Base-by-base conservation (phyloP, 768 basidiomycete genomes). In the Guyanaporus albipodus region DNA sequence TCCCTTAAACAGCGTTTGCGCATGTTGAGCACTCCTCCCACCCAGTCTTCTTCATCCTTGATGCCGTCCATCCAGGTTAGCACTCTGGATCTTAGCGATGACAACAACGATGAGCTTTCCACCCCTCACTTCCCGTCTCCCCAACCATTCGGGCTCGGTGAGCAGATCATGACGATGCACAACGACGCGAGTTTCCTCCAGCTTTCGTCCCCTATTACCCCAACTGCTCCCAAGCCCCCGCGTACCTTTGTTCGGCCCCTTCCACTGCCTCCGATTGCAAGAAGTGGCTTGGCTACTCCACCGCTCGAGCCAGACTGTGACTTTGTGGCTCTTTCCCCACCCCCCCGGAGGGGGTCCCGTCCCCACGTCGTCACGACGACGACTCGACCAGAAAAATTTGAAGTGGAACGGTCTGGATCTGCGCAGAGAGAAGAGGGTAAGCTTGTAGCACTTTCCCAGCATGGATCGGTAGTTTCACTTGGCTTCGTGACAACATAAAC, bases 1-100 rank as follows among this genome's bases (percentile, higher is more conserved):
- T 79, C 81, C 10, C 55, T 87, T 54, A 79, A 75, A 55, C 79
- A 79, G 51, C 83, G 87, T 27, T 57, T 87, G 44, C 81, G 87
- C 41, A 80, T 84, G 40, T 74, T 81, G 41, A 87, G 83, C 57
- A 73, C 82, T 4, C 83, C 83, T 19, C 50, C 68, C 4, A 46
- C 63, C 10, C 58, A 61, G 12, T 49, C 56, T 14, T 54, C 55
- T 24, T 53, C 63, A 11, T 52, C 62, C 14, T 50, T 54, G 27
- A 51, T 54, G 17, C 60, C 60, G 23, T 50, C 61, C 10, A 50
- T 62, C 44, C 59, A 62, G 8, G 49, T 59, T 3, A 64, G 62
- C 40, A 53, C 62, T 7, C 54, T 62, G 10, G 62, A 52, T 54
- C 58, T 57, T 38, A 54, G 50, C 49, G 55, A 55, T 46, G 61